Percentiles rank a stretch among this genome's conserved stretches.
Evolutionary conservation across 2,329 filamentous ascomycete genomes (phyloP).

Genomic region (Corniculantispora saksenae): DNA sequence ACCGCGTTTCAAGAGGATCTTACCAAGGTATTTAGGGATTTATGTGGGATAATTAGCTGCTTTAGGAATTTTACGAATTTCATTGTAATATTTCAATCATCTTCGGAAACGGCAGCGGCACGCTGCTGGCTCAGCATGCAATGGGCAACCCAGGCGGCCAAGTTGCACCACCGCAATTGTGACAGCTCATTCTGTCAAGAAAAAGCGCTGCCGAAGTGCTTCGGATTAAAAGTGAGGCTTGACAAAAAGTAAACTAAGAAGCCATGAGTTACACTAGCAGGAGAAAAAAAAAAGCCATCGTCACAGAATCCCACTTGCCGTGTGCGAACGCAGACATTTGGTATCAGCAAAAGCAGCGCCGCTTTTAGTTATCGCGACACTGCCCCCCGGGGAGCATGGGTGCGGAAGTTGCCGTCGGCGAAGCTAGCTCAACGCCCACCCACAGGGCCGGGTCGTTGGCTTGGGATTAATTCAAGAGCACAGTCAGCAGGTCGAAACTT

Average conservation of each 20-base stretch:
- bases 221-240: background rate
- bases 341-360: background rate
- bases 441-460: background rate
- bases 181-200: background rate
- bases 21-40: too few species aligned
- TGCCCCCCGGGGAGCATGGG: background rate
- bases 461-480: background rate
- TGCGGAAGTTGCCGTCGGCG: background rate
- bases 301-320: background rate
- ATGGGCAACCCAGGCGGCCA: background rate
- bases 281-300: background rate
- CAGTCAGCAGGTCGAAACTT: background rate
- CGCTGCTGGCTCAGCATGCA: background rate
- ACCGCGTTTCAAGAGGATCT: too few species aligned
- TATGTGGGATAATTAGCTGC: too few species aligned
- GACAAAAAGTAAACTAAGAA: background rate
- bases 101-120: background rate
- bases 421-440: background rate
- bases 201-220: background rate
- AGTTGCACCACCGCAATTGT: background rate
- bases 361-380: background rate
- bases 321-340: background rate
- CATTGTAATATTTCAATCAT: background rate
- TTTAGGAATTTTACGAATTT: background rate
- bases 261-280: constrained; percentile 1